Evolutionary conservation across 208 protist species (phyloP), one percentile per base, ranked within the genome.

Genomic region (Crithidia acanthocephali): DNA sequence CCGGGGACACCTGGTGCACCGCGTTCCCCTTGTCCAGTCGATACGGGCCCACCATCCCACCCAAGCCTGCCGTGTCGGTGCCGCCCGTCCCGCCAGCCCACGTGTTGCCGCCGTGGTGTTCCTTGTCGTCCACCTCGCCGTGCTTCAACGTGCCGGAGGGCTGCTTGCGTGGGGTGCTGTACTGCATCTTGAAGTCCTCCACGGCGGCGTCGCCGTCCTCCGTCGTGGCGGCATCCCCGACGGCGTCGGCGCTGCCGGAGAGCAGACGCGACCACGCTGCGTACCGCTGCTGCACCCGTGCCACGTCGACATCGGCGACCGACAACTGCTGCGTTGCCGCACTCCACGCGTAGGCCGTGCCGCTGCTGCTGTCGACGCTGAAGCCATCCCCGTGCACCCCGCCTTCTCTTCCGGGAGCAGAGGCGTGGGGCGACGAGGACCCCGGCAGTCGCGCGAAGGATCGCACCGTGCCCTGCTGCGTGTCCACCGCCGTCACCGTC

Each of bases 101-200:
- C 15, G 84, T 96, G 77, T 97, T 97, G 40, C 95, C 95, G 18
- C 93, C 95, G 68, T 96, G 90, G 78, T 98, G 95, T 44, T 95
- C 90, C 56, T 88, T 84, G 78, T 96, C 84, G 65, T 98, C 93
- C 15, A 89, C 76, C 78, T 96, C 85, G 63, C 93, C 95, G 69
- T 97, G 93, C 80, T 98, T 98, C 25, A 95, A 68, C 28, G 81
- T 83, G 50, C 86, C 82, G 11, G 86, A 89, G 3, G 89, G 82
- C 79, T 92, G 73, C 67, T 91, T 89, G 42, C 72, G 84, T 25
- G 87, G 84, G 7, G 30, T 90, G 73, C 80, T 91, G 79, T 93
- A 96, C 64, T 74, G 64, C 84, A 96, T 92, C 63, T 85, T 68
- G 52, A 82, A 74, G 51, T 76, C 67, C 55, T 78, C 63, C 68